A percentile compares a stretch with the other conserved stretches of the same genome.
These are phyloP conservation scores for Aspergillus persii DNA, from an alignment of 2,329 filamentous ascomycete genomes.

Conservation along the genomic window DNA sequence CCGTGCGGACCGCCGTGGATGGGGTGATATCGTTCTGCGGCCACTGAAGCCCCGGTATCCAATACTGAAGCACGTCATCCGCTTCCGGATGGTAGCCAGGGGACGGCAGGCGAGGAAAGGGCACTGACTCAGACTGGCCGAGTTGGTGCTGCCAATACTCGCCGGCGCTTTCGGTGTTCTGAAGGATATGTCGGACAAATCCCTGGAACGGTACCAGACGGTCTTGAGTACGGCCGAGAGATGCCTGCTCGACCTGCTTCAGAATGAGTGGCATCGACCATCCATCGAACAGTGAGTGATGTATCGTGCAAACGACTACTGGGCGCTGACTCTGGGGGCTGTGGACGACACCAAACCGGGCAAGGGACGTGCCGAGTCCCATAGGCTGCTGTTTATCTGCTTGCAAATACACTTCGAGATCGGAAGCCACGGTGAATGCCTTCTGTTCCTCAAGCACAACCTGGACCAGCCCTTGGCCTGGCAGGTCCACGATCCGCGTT, in stretches of 20 bases:
- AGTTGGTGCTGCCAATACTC: slow-evolving; percentile 9
- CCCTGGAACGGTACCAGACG: background rate
- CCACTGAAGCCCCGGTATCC: slow-evolving; percentile 6
- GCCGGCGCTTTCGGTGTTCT: background rate
- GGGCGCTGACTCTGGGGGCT: slow-evolving; percentile 38
- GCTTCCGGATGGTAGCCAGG: background rate
- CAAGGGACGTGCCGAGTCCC: background rate
- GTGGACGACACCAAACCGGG: background rate
- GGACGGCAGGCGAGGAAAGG: slow-evolving; percentile 4
- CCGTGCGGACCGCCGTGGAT: slow-evolving; percentile 35
- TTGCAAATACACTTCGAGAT: background rate
- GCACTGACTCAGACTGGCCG: background rate
- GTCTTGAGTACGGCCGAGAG: background rate
- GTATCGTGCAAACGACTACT: slow-evolving; percentile 25
- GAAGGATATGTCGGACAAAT: background rate
- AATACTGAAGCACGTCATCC: slow-evolving; percentile 3
- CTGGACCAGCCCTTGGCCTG: slow-evolving; percentile 14
- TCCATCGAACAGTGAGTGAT: slow-evolving; percentile 43
- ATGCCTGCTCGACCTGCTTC: slow-evolving; percentile 22
- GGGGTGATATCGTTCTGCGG: slow-evolving; percentile 12
- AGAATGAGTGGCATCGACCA: slow-evolving; percentile 36
- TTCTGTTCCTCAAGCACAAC: slow-evolving; percentile 16
- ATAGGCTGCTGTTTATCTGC: background rate
- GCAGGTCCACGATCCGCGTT: slow-evolving; percentile 29
- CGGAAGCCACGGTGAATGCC: slow-evolving; percentile 5